These are phyloP conservation scores for Ceriops decandra DNA, from an alignment of 345 rosid genomes.

Conservation along the genomic window DNA sequence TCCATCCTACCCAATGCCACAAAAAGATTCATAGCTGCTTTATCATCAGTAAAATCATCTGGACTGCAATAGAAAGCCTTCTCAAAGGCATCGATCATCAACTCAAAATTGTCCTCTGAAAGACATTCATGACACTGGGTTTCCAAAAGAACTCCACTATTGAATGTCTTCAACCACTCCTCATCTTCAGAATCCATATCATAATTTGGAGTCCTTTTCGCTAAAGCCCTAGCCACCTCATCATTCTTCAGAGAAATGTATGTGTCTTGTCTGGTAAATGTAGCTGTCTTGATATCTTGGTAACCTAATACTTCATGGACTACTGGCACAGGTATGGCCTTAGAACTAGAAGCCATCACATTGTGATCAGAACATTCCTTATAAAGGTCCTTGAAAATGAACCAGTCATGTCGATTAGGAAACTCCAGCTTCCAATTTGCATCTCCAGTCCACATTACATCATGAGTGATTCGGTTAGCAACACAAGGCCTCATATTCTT, in stretches of 20 bases:
- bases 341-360: slow-evolving; percentile 33
- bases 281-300: slow-evolving; percentile 24
- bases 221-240: slow-evolving; percentile 81
- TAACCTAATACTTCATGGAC: slow-evolving; percentile 63
- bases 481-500: slow-evolving; percentile 60
- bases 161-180: slow-evolving; percentile 70
- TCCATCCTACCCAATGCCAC: slow-evolving; percentile 49
- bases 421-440: slow-evolving; percentile 90
- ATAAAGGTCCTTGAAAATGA: slow-evolving; percentile 74
- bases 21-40: slow-evolving; percentile 42
- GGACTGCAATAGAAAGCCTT: slow-evolving; percentile 56
- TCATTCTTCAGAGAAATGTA: slow-evolving; percentile 58
- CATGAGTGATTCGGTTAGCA: slow-evolving; percentile 61
- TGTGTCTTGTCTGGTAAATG: slow-evolving; percentile 48
- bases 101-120: slow-evolving; percentile 65
- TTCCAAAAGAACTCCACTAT: slow-evolving; percentile 29
- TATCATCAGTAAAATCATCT: slow-evolving; percentile 50
- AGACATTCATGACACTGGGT: slow-evolving; percentile 37
- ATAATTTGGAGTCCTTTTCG: slow-evolving; percentile 55
- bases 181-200: slow-evolving; percentile 97
- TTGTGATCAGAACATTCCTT: slow-evolving; percentile 79
- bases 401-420: slow-evolving; percentile 64
- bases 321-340: slow-evolving; percentile 82
- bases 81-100: slow-evolving; percentile 87
- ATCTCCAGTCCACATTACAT: slow-evolving; percentile 64